Base-by-base conservation (phyloP, 805 yeast species). In the Jamesozyma lodderae region DNA sequence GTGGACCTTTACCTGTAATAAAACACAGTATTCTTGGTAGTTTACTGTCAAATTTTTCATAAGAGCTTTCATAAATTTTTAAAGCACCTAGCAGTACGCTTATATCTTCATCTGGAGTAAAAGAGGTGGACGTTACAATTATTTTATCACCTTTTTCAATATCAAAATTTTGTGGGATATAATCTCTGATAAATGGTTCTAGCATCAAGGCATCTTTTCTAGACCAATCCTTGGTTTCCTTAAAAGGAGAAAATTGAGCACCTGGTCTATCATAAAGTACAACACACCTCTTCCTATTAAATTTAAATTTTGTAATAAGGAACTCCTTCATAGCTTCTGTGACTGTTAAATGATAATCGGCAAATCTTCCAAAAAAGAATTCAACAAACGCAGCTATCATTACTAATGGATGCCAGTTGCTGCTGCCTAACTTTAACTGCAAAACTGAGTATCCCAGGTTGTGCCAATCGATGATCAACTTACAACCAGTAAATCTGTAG, bases 1-100 rank as follows among this genome's bases (percentile, higher is more conserved):
- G 57, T 0, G 97, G 97, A 0, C 99, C 99, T 57, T 88, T 90
- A 0, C 99, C 99, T 0, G 99, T 92, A n/a, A 92, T 80, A n/a
- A 92, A 61, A 37, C 86, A 73, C 27, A 77, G 57, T 1, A 88
- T 52, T 3, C 68, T 70, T 1, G 79, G 77, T 3, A 69, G 45
- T 4, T 36, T 37, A 27, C 45, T 36, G 35, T 60, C 57, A 10
- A 49, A 46, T 16, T 44, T 45, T 9, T 37, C 25, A 18, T 56
- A 44, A 11, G 57, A 51, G 9, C 47, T 43, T 36, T 82, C 88
- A 46, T 85, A 79, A 17, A 60, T 46, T 36, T 70, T 69, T 38
- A 92, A 64, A 0, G 95, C 86, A 9, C 77, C 75, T 14, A 90
- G 62, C 14, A 92, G 62, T 26, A 83, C 60, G 18, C 64, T 64